Base-by-base conservation (phyloP, 495 filamentous ascomycete species). In the Talaromyces nanjingensis region DNA sequence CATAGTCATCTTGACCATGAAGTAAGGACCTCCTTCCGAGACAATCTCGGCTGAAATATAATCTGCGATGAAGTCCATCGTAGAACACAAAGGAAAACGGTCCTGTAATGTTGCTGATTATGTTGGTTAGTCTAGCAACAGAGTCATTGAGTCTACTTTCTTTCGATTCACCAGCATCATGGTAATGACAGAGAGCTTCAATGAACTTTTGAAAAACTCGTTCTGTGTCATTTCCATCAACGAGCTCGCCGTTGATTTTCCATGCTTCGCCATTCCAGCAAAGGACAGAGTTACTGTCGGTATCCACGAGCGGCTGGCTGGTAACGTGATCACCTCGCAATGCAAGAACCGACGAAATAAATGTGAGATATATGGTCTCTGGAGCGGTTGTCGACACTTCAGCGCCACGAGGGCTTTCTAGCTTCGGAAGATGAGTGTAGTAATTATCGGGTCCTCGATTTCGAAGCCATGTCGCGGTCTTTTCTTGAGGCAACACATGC, bases 211-310 rank as follows among this genome's bases (percentile, higher is more conserved):
- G 66, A 68, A 92, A 87, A 14, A 98, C 80, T 11, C 73, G 73
- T 68, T 90, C 81, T 1, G 90, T 89, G 71, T 99, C 94, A 72
- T 96, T 97, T 42, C 84, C 86, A 25, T 69, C 65, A 25, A 92
- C 76, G 2, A 70, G 60, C 29, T 79, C 64, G 14, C 81, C 72
- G 20, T 77, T 78, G 60, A 96, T 81, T 59, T 82, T 87, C 94
- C 94, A 99, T 8, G 92, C 96, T 72, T 99, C 94, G n/a, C 94
- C 94, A 68, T 98, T 98, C 93, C 94, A 99, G 80, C 93, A 97
- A 16, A 99, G 80, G 12, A 91, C 78, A 8, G 90, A 93, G 20
- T 82, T 82, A n/a, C 80, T 83, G 2, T 66, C 63, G 4, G 67
- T 18, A 67, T 91, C 86, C 45, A 81, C 73, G 20, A 96, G 81